A percentile compares a stretch with the other conserved stretches of the same genome.
Conservation (phyloP, 768 basidiomycete species). For the Termitomyces eurrhizus region DNA sequence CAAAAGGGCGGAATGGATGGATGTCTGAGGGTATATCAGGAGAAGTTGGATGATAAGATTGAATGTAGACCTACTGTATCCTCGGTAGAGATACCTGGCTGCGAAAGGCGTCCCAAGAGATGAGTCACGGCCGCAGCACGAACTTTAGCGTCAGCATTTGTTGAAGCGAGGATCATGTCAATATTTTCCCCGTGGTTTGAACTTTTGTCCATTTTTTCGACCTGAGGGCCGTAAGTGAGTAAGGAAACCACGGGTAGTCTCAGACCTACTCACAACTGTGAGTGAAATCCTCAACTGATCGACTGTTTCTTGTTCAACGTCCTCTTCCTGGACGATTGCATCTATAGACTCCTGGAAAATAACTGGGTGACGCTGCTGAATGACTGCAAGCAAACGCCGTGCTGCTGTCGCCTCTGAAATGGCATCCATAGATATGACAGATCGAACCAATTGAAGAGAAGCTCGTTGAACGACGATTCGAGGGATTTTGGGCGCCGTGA, state of each 20-base stretch:
- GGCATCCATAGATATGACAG: slow-evolving; percentile 22
- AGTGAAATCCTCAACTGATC: slow-evolving; percentile 59
- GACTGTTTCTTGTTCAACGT: slow-evolving; percentile 35
- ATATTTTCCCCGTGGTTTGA: slow-evolving; percentile 18
- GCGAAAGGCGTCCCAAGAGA: slow-evolving; percentile 37
- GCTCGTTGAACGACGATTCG: slow-evolving; percentile 28
- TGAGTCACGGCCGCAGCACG: slow-evolving; percentile 58
- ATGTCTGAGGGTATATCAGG: slow-evolving; percentile 34
- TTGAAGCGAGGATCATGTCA: slow-evolving; percentile 51
- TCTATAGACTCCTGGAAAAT: slow-evolving; percentile 42
- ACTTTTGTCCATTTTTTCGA: slow-evolving; percentile 4
- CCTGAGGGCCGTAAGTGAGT: background rate
- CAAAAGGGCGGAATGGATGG: slow-evolving; percentile 59
- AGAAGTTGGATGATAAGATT: background rate
- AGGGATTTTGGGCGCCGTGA: slow-evolving; percentile 32
- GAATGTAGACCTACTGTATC: slow-evolving; percentile 38
- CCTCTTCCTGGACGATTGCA: slow-evolving; percentile 29
- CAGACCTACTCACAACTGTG: slow-evolving; percentile 40
- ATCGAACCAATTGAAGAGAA: slow-evolving; percentile 24
- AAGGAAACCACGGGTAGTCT: background rate
- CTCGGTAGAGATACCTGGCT: slow-evolving; percentile 26
- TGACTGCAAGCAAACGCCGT: slow-evolving; percentile 44
- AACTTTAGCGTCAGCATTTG: slow-evolving; percentile 56
- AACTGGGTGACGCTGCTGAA: slow-evolving; percentile 65
- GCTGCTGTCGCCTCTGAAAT: slow-evolving; percentile 18